Conservation (phyloP, 176 grass and related monocot species). For the Triticum monococcum region DNA sequence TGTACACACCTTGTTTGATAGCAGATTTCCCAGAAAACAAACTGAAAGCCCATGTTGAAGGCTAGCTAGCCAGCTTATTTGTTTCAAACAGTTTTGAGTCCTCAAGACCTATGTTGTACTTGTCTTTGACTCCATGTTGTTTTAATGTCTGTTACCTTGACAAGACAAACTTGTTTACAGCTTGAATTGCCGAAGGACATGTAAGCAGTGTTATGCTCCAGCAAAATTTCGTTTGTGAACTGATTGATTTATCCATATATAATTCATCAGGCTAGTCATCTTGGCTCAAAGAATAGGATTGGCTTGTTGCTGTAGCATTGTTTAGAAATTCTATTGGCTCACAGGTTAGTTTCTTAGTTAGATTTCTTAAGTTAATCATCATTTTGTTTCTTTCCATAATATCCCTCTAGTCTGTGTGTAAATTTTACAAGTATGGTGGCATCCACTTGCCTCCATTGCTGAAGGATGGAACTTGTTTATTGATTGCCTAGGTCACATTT, state of each 20-base stretch:
- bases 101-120: neutral
- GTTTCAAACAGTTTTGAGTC: neutral
- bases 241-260: neutral
- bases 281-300: neutral
- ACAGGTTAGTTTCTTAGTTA: neutral
- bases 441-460: neutral
- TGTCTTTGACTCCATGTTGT: neutral
- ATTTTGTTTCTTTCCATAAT: neutral
- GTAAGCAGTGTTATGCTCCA: neutral
- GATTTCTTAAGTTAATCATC: neutral
- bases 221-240: neutral
- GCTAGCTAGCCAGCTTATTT: neutral
- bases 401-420: neutral
- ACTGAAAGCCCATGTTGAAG: neutral
- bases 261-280: neutral
- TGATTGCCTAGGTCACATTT: neutral
- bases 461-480: neutral
- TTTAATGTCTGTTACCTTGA: neutral
- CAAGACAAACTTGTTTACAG: neutral
- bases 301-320: neutral
- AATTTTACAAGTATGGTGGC: neutral
- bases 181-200: neutral
- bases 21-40: neutral
- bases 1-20: neutral
- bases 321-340: neutral